Evolutionary conservation across 2,329 filamentous ascomycete species (phyloP).

Genomic region (Exophiala viscosa): DNA sequence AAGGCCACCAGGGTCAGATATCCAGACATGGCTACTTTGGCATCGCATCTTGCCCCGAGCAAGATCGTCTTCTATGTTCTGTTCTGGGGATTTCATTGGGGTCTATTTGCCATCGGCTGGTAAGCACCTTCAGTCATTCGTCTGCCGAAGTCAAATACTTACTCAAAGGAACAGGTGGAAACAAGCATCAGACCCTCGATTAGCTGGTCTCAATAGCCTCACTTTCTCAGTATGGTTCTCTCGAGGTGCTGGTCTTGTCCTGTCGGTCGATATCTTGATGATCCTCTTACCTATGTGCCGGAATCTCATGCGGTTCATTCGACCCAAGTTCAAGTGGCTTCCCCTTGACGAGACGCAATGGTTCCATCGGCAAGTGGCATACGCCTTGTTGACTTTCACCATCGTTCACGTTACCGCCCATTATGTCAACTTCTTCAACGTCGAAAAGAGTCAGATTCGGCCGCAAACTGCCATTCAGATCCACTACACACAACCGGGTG

Average conservation of each 20-base stretch:
- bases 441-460: slow-evolving; percentile 79
- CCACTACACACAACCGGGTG: slow-evolving; percentile 83
- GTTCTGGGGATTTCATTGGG: slow-evolving; percentile 76
- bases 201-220: slow-evolving; percentile 76
- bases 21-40: slow-evolving; percentile 22
- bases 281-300: slow-evolving; percentile 94
- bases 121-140: slow-evolving; percentile 44
- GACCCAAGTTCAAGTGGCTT: slow-evolving; percentile 81
- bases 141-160: slow-evolving; percentile 22
- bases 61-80: slow-evolving; percentile 77
- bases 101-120: slow-evolving; percentile 82
- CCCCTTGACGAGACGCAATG: slow-evolving; percentile 95
- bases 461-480: slow-evolving; percentile 79
- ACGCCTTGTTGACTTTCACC: slow-evolving; percentile 79
- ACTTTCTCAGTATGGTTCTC: slow-evolving; percentile 93
- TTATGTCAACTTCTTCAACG: slow-evolving; percentile 98
- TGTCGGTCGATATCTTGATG: slow-evolving; percentile 78
- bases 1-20: not conserved
- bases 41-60: slow-evolving; percentile 31
- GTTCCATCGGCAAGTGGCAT: slow-evolving; percentile 95
- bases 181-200: slow-evolving; percentile 63
- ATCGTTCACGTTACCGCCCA: slow-evolving; percentile 73
- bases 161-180: slow-evolving; percentile 61
- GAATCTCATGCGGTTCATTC: slow-evolving; percentile 76
- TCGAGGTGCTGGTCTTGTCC: slow-evolving; percentile 80